phyloP scores from a whole-genome alignment of 1,139 yeast species.

The Zygoascus hellenicus region DNA sequence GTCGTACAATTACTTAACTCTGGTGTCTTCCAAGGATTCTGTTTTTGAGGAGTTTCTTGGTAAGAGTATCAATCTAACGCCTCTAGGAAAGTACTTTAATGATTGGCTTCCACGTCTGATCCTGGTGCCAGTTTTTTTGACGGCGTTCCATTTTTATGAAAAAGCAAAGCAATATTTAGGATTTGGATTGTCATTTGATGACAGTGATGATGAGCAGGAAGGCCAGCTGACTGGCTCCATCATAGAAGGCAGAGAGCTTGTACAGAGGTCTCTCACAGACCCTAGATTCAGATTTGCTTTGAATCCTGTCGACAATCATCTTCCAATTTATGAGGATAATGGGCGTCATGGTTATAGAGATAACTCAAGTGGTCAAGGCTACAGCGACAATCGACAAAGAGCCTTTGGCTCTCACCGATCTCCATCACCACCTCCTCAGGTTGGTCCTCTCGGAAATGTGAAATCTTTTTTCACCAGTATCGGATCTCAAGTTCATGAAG shows the following conservation, averaged over 20 bases:
- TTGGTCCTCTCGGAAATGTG: conserved; percentile 12
- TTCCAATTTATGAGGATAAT: not conserved
- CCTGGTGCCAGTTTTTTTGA: conserved; percentile 58
- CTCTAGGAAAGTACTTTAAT: conserved; percentile 66
- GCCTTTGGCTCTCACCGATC: conserved; percentile 3
- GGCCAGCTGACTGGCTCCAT: conserved; percentile 22
- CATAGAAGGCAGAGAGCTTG: conserved; percentile 36
- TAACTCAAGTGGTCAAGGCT: not conserved
- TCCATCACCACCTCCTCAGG: conserved; percentile 3
- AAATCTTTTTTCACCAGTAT: conserved; percentile 20
- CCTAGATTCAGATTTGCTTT: conserved; percentile 25
- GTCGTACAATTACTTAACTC: conserved; percentile 69
- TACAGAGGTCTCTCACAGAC: conserved; percentile 31
- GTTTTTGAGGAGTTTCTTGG: conserved; percentile 58
- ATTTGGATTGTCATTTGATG: conserved; percentile 47
- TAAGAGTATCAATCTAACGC: conserved; percentile 65
- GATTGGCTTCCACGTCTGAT: conserved; percentile 71
- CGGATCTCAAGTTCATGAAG: conserved; percentile 18
- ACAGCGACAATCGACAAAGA: not conserved
- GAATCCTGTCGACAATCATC: conserved; percentile 1
- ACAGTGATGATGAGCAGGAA: conserved; percentile 39
- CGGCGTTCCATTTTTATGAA: conserved; percentile 66
- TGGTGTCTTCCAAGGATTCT: conserved; percentile 46
- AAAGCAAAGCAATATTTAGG: conserved; percentile 48
- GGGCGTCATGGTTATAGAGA: not conserved